Base-by-base conservation (phyloP, 768 basidiomycete species). In the Tubosaeta brunneosetosa region DNA sequence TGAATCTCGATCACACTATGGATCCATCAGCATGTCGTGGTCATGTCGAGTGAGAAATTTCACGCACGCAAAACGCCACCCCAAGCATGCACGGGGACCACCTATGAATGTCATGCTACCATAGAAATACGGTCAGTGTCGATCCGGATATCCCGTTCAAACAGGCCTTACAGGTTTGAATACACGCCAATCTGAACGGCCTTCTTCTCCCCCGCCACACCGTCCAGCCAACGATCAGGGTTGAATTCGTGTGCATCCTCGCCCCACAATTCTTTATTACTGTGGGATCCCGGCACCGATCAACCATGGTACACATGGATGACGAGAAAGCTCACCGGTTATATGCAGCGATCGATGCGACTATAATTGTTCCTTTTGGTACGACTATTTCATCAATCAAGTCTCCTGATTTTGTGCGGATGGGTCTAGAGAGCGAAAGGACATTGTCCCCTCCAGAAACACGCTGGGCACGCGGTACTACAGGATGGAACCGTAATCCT, bases 401-500 rank as follows among this genome's bases (percentile, higher is more conserved):
- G 50, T 75, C 67, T 4, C 82, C 83, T 2, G 48, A 40, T 32
- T 49, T 29, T 0, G 38, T 40, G 10, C n/a, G 9, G 4, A 49
- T 14, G 1, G 48, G 38, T 0, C 38, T 37, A 22, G 38, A 14
- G 9, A 49, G 48, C 16, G 38, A 29, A 22, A 49, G 17, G 29
- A 83, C 61, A 50, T 84, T 79, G 56, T 87, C 84, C 22, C 69
- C 64, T 1, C 65, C 70, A 0, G 83, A 73, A 50, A 75, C 67
- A 19, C 85, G 77, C 44, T 77, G 73, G n/a, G 74, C 75, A 17
- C 78, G 75, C 41, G 79, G 76, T 13, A 78, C 61, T 1, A 79
- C 79, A 31, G 81, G 79, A 54, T 77, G 72, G 49, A 66, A 76
- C 42, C 80, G 70, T 53, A 79, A 61, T 0, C 71, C 68, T 64